Percentiles rank a stretch among this genome's conserved stretches.
Conservation (phyloP, 306 rosid genomes). For the Castanea sativa region DNA sequence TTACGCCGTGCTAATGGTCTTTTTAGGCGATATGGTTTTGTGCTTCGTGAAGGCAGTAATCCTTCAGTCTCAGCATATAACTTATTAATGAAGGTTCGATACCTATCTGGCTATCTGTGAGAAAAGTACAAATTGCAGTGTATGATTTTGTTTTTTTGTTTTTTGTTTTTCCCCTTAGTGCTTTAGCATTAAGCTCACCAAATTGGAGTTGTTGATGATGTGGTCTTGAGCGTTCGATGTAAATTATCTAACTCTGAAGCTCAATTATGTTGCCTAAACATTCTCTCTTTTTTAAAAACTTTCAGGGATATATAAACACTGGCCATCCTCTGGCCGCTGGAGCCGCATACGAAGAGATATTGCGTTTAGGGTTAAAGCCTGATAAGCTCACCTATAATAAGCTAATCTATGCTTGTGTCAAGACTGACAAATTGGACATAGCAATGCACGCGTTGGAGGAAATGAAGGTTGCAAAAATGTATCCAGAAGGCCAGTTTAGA, state of each 20-base stretch:
- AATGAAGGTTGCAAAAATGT: slow-evolving; percentile 68
- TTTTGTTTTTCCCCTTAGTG: not conserved
- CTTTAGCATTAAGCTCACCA: slow-evolving; percentile 2
- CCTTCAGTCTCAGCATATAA: slow-evolving; percentile 61
- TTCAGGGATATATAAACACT: slow-evolving; percentile 69
- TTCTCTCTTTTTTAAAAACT: slow-evolving; percentile 2
- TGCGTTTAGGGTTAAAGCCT: slow-evolving; percentile 58
- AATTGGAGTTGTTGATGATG: not conserved
- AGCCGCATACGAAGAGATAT: slow-evolving; percentile 46
- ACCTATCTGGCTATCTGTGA: slow-evolving; percentile 15
- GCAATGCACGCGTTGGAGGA: slow-evolving; percentile 66
- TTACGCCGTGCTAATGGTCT: slow-evolving; percentile 82
- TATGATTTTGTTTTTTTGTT: not conserved
- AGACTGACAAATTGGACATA: slow-evolving; percentile 55
- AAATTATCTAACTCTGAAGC: not conserved
- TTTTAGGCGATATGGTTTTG: slow-evolving; percentile 71
- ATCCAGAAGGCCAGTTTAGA: slow-evolving; percentile 47
- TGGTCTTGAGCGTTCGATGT: not conserved
- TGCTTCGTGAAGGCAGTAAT: slow-evolving; percentile 63
- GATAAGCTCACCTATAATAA: slow-evolving; percentile 79
- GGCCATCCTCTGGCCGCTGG: slow-evolving; percentile 61
- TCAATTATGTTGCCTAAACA: not conserved
- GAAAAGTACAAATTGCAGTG: slow-evolving; percentile 12
- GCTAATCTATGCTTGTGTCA: slow-evolving; percentile 66
- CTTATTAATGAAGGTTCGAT: slow-evolving; percentile 73